Evolutionary conservation across 1,284 basidiomycete genomes (phyloP).

Genomic region (Ceratobasidium papillatum): DNA sequence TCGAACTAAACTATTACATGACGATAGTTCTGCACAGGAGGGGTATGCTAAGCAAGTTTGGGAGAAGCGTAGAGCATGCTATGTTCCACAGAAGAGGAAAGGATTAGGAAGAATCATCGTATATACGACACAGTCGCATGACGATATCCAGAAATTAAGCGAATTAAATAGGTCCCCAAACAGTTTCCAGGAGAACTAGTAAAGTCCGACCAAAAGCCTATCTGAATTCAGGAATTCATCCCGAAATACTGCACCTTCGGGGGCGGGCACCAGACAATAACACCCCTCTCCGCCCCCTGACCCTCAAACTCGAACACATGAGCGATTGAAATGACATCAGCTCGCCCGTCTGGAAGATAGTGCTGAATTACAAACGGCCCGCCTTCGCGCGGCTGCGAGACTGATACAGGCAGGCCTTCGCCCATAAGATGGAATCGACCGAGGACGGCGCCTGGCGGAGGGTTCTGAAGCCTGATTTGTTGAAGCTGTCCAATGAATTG

Average conservation of each 20-base stretch:
- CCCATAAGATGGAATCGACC: constrained; percentile 28
- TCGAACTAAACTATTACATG: background rate
- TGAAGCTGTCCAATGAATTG: constrained; percentile 21
- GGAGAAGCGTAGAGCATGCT: background rate
- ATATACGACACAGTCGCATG: background rate
- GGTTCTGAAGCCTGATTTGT: background rate
- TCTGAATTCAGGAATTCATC: background rate
- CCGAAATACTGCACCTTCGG: constrained; percentile 28
- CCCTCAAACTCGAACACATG: constrained; percentile 21
- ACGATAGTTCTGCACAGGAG: background rate
- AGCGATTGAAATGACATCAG: constrained; percentile 28
- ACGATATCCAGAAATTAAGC: background rate
- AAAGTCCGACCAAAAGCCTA: background rate
- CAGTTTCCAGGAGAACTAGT: background rate
- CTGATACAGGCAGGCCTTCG: constrained; percentile 13
- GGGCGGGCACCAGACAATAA: constrained; percentile 32
- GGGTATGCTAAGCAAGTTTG: background rate
- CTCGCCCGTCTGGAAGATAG: constrained; percentile 13
- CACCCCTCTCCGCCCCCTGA: constrained; percentile 1
- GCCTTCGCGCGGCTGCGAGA: background rate
- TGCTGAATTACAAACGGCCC: constrained; percentile 31
- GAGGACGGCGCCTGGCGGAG: background rate
- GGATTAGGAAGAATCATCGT: background rate
- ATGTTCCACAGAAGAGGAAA: background rate
- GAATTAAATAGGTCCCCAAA: background rate